These are phyloP conservation scores for Nigrospora sphaerica DNA, from an alignment of 2,329 filamentous ascomycete species.

Conservation along the genomic window DNA sequence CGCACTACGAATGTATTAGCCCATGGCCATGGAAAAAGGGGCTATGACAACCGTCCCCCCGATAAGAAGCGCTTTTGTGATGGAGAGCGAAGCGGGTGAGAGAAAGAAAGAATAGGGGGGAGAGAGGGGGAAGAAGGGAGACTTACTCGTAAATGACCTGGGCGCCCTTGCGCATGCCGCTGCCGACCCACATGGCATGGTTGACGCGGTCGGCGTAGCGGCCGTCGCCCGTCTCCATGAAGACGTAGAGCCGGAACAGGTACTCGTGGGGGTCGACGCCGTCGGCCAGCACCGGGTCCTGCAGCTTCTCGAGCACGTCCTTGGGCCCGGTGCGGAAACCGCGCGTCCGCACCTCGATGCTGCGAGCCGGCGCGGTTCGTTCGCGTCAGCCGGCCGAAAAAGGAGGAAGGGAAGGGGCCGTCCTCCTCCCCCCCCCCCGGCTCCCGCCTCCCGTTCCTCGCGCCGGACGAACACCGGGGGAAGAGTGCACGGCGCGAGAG, in stretches of 20 bases:
- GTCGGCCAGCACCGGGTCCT: slow-evolving; percentile 4
- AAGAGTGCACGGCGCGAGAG: too few species aligned
- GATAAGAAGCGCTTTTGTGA: too few species aligned
- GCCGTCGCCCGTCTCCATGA: slow-evolving; percentile 8
- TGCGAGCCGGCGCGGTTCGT: not conserved
- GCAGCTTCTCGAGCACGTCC: slow-evolving; percentile 6
- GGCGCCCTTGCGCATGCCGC: slow-evolving; percentile 8
- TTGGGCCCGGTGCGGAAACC: slow-evolving; percentile 6
- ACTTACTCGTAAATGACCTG: slow-evolving; percentile 12
- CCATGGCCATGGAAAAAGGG: too few species aligned
- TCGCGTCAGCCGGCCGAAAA: not conserved
- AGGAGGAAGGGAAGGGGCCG: not conserved
- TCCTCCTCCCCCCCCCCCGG: too few species aligned
- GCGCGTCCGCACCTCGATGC: slow-evolving; percentile 8
- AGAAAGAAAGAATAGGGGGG: too few species aligned
- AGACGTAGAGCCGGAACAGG: slow-evolving; percentile 6
- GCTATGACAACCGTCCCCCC: too few species aligned
- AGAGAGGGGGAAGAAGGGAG: not conserved
- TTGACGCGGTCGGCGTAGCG: slow-evolving; percentile 6
- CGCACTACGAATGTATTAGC: too few species aligned
- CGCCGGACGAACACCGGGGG: too few species aligned
- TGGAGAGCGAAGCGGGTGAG: too few species aligned
- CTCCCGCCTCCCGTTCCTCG: not conserved
- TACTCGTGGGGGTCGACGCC: slow-evolving; percentile 6
- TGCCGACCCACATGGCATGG: slow-evolving; percentile 8